Conservation (phyloP, 805 yeast genomes). For the Yarrowia yakushimensis region DNA sequence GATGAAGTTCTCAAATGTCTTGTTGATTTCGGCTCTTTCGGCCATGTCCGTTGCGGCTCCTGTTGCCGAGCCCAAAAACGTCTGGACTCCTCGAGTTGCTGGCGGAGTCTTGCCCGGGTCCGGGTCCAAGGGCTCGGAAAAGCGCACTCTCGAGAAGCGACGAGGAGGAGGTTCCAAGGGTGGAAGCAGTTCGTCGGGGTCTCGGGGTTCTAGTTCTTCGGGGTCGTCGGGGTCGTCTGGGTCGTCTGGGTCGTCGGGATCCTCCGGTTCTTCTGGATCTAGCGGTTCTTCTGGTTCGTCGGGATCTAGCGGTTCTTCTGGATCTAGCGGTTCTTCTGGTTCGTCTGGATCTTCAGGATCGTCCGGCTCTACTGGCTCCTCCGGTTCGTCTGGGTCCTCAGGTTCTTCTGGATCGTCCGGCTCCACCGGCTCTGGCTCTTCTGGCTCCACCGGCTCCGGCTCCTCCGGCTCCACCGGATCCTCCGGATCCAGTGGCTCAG, state of each 20-base stretch:
- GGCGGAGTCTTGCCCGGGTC: neutral
- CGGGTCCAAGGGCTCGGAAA: too few relatives aligned
- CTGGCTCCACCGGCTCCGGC: conserved; percentile 18
- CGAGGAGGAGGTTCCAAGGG: conserved; percentile 22
- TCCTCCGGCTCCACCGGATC: conserved; percentile 16
- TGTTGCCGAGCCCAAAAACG: conserved; percentile 10
- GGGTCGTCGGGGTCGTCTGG: neutral
- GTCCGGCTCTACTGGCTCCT: neutral
- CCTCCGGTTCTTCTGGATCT: neutral
- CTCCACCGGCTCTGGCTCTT: neutral
- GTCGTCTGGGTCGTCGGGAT: neutral
- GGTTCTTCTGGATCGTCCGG: conserved; percentile 20
- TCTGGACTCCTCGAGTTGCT: neutral
- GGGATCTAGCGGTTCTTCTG: neutral
- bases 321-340: neutral
- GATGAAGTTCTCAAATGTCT: conserved; percentile 10
- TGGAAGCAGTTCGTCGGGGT: neutral
- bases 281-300: conserved; percentile 13
- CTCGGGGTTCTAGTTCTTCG: neutral
- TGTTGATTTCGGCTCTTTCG: neutral
- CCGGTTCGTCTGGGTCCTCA: neutral
- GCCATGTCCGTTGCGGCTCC: conserved; percentile 9
- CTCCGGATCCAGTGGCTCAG: neutral
- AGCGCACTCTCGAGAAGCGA: conserved; percentile 2
- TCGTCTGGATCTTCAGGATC: conserved; percentile 2